Evolutionary conservation across 2,329 filamentous ascomycete genomes (phyloP), one percentile per base, ranked within the genome.

Genomic region (Colletotrichum lupini): DNA sequence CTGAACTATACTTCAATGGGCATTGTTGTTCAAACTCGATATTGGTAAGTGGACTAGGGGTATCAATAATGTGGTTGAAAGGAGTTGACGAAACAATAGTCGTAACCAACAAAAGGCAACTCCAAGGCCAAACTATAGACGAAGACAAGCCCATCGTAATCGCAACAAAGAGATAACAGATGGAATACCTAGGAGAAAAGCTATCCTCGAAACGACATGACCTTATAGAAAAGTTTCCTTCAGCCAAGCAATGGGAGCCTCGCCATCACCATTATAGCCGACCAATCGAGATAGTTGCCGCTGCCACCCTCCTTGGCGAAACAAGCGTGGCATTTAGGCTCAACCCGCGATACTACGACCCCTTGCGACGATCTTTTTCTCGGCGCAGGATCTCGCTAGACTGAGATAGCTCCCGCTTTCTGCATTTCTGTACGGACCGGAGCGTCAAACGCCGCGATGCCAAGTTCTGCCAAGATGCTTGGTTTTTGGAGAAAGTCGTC

Each of bases 381-480:
- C 16, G n/a, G 70, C 59, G 59, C 30, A 37, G 49, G 26, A 53
- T 12, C 35, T 56, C 22, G 49, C 57, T 62, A 57, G 53, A 14
- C 30, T 24, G 19, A 46, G 58, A 37, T 61, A 35, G 53, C 26
- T 61, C 56, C 49, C 65, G 60, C 35, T 16, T 8, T 42, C 37
- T 42, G 5, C 16, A 19, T 42, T 24, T 60, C 42, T 49, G 42
- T 6, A 49, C 49, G 60, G 59, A 35, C 30, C 49, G 67, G 71
- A 70, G 56, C 55, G 24, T 70, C 8, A 61, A 14, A 57, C 37
- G n/a, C 71, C 67, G 67, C 56, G 32, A 58, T 73, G 71, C 71
- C 71, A 70, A 73, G 67, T 35, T 3, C 19, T 14, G 71, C 71
- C 71, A 70, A 73, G 71, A 61, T 73, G 67, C 71, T 73, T 70